These are phyloP conservation scores for Adansonia grandidieri DNA, from an alignment of 441 rosid species.

Conservation along the genomic window DNA sequence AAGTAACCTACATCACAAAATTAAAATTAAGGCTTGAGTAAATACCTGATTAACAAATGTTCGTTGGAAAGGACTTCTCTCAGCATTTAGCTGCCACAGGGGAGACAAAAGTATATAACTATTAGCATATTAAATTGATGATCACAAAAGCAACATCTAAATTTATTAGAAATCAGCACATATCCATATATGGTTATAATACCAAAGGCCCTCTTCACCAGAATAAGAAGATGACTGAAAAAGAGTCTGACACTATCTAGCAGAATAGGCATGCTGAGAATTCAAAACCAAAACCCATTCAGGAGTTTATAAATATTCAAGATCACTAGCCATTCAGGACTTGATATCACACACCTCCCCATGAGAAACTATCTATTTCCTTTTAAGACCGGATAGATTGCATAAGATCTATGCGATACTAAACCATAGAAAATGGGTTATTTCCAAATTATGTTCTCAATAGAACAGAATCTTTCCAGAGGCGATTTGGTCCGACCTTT, in stretches of 20 bases:
- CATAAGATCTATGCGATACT: neutral
- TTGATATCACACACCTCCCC: neutral
- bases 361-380: neutral
- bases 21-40: conserved; percentile 14
- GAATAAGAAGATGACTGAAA: conserved; percentile 7
- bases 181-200: conserved; percentile 5
- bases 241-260: neutral
- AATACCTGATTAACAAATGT: conserved; percentile 93
- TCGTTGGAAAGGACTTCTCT: conserved; percentile 91
- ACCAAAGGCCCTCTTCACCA: conserved; percentile 10
- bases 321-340: conserved; percentile 3
- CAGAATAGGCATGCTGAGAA: neutral
- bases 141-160: neutral
- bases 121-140: conserved; percentile 28
- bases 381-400: neutral
- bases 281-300: neutral
- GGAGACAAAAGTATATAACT: conserved; percentile 12
- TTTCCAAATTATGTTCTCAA: conserved; percentile 1
- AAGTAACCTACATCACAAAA: neutral
- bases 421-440: neutral
- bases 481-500: neutral
- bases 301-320: conserved; percentile 2
- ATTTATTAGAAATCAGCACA: conserved; percentile 3
- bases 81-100: conserved; percentile 73
- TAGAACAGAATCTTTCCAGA: neutral